Conservation (phyloP, 2,329 filamentous ascomycete species). For the Sclerotinia spermophila region DNA sequence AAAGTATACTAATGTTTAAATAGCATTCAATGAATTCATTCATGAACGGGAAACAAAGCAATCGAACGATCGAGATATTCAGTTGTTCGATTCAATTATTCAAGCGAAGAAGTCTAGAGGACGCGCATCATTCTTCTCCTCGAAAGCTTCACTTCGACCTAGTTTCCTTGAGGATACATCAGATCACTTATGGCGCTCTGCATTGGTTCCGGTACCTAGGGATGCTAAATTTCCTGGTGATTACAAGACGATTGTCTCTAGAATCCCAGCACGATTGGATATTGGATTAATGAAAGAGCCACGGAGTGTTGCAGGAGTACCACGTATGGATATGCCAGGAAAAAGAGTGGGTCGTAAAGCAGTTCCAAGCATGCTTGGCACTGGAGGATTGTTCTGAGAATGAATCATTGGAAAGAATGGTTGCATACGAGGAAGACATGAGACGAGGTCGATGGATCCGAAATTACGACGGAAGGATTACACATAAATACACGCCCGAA, state of each 20-base stretch:
- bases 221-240: constrained; percentile 58
- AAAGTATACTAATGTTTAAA: constrained; percentile 42
- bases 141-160: constrained; percentile 37
- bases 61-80: constrained; percentile 60
- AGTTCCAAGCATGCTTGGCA: constrained; percentile 37
- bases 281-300: constrained; percentile 87
- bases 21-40: constrained; percentile 78
- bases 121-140: constrained; percentile 51
- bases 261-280: constrained; percentile 80
- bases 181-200: constrained; percentile 76
- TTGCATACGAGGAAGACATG: not conserved
- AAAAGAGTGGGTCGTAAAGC: constrained; percentile 37
- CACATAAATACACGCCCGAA: constrained; percentile 1
- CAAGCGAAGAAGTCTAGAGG: constrained; percentile 69
- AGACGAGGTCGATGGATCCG: not conserved
- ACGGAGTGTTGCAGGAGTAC: constrained; percentile 83
- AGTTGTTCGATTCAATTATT: constrained; percentile 81
- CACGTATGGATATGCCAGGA: constrained; percentile 46
- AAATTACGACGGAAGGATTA: constrained; percentile 6
- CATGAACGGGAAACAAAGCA: constrained; percentile 70
- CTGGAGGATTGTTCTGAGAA: constrained; percentile 5
- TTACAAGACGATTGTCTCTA: constrained; percentile 57
- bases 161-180: constrained; percentile 68
- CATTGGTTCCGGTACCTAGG: constrained; percentile 56
- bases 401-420: not conserved